These are phyloP conservation scores for Capsicum pubescens DNA, from an alignment of 257 asterid species.

Conservation along the genomic window DNA sequence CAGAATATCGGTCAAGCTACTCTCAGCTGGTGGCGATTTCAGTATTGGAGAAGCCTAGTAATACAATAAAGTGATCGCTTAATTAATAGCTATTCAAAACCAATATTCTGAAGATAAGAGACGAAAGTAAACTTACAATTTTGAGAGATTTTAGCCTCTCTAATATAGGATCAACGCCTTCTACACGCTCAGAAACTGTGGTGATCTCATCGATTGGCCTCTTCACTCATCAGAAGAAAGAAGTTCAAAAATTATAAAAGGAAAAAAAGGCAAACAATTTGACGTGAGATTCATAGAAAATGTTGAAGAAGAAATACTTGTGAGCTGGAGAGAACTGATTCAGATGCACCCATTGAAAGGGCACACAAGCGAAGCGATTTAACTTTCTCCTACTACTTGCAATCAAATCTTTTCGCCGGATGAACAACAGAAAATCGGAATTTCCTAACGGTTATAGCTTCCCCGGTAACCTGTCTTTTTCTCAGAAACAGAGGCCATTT, in stretches of 20 bases:
- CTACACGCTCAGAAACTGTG: conserved; percentile 76
- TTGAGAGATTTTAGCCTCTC: conserved; percentile 79
- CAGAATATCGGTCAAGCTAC: conserved; percentile 83
- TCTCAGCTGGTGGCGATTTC: conserved; percentile 75
- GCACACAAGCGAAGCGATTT: background rate
- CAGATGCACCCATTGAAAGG: conserved; percentile 84
- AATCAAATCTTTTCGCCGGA: conserved; percentile 2
- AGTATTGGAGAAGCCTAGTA: conserved; percentile 77
- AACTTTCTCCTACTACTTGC: background rate
- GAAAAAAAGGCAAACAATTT: background rate
- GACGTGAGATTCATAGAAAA: background rate
- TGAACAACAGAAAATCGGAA: background rate
- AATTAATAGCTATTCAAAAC: background rate
- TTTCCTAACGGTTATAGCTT: background rate
- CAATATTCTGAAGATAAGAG: background rate
- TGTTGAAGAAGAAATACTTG: conserved; percentile 46
- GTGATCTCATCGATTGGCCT: conserved; percentile 73
- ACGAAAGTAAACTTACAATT: conserved; percentile 55
- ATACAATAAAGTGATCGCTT: background rate
- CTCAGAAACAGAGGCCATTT: conserved; percentile 12
- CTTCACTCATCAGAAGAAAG: conserved; percentile 34
- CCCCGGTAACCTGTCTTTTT: background rate
- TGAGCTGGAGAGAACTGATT: conserved; percentile 68
- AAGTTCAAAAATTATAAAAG: background rate
- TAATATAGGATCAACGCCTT: conserved; percentile 69